phyloP scores from a whole-genome alignment of 129 eudicot genomes.

The Flaveria robusta region DNA sequence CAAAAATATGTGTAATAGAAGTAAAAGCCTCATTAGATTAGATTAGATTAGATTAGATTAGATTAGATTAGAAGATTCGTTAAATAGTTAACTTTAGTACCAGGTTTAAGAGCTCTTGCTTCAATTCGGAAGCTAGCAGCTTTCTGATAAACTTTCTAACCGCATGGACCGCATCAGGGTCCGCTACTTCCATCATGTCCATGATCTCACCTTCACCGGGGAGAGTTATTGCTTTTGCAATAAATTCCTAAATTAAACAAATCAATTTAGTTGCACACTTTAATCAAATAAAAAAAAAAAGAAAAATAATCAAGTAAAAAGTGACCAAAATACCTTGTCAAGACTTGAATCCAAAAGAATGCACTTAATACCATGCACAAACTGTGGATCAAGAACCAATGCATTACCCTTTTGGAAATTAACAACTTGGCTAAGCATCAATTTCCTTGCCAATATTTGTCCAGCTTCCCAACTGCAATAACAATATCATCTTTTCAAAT shows the following conservation, averaged over 20 bases:
- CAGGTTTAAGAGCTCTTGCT: slow-evolving; percentile 57
- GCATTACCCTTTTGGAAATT: slow-evolving; percentile 74
- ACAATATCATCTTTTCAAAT: neutral
- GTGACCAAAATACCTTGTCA: slow-evolving; percentile 62
- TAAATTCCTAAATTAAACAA: slow-evolving; percentile 62
- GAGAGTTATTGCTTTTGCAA: slow-evolving; percentile 87
- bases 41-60: too few relatives aligned
- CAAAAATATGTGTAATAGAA: too few relatives aligned
- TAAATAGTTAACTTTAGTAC: slow-evolving; percentile 34
- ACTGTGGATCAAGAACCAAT: slow-evolving; percentile 66
- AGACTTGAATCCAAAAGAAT: slow-evolving; percentile 68
- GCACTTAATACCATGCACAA: slow-evolving; percentile 75
- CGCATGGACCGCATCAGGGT: slow-evolving; percentile 97
- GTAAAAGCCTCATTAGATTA: neutral
- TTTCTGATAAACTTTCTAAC: slow-evolving; percentile 82
- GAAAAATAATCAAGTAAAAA: neutral
- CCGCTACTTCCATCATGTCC: slow-evolving; percentile 97
- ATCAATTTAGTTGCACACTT: neutral
- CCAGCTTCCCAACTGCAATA: slow-evolving; percentile 94
- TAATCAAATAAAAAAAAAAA: too few relatives aligned
- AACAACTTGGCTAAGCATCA: slow-evolving; percentile 76
- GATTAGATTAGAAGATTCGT: neutral
- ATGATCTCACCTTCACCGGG: slow-evolving; percentile 95
- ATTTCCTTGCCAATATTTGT: slow-evolving; percentile 75
- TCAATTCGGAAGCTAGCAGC: slow-evolving; percentile 76